Evolutionary conservation across 257 asterid species (phyloP).

Genomic region (Salvia miltiorrhiza): DNA sequence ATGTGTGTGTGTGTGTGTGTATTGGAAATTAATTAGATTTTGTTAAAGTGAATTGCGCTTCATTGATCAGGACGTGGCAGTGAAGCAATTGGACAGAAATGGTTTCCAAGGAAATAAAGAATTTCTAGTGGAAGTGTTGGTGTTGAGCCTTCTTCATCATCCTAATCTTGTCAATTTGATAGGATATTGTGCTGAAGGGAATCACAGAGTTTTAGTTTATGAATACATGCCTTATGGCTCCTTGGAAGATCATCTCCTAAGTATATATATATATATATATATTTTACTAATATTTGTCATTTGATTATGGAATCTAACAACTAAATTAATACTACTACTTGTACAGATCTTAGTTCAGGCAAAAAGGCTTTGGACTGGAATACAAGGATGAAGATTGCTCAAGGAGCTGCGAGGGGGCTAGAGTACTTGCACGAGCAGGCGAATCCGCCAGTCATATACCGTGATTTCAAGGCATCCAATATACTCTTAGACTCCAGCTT

Average conservation of each 20-base stretch:
- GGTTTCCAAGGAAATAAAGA: conserved; percentile 67
- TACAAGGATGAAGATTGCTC: conserved; percentile 58
- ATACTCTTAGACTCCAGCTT: conserved; percentile 45
- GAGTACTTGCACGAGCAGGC: conserved; percentile 56
- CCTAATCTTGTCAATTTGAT: conserved; percentile 54
- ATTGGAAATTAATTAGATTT: too few relatives aligned
- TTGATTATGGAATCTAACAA: not conserved
- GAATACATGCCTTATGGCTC: conserved; percentile 56
- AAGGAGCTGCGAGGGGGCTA: conserved; percentile 57
- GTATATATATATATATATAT: too few relatives aligned
- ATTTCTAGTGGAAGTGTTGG: conserved; percentile 53
- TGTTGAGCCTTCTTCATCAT: conserved; percentile 51
- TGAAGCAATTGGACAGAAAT: conserved; percentile 53
- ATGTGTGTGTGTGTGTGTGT: too few relatives aligned
- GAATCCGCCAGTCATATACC: conserved; percentile 54
- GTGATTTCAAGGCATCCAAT: conserved; percentile 65
- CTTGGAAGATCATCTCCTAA: conserved; percentile 55
- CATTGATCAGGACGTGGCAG: conserved; percentile 46
- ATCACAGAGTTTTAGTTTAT: conserved; percentile 48
- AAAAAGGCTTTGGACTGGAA: conserved; percentile 48
- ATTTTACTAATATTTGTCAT: not conserved
- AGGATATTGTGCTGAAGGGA: conserved; percentile 66
- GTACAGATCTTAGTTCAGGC: conserved; percentile 23
- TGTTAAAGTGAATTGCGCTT: too few relatives aligned
- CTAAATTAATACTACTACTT: too few relatives aligned